Evolutionary conservation across 768 basidiomycete species (phyloP).

Genomic region (Pleurotus giganteus): DNA sequence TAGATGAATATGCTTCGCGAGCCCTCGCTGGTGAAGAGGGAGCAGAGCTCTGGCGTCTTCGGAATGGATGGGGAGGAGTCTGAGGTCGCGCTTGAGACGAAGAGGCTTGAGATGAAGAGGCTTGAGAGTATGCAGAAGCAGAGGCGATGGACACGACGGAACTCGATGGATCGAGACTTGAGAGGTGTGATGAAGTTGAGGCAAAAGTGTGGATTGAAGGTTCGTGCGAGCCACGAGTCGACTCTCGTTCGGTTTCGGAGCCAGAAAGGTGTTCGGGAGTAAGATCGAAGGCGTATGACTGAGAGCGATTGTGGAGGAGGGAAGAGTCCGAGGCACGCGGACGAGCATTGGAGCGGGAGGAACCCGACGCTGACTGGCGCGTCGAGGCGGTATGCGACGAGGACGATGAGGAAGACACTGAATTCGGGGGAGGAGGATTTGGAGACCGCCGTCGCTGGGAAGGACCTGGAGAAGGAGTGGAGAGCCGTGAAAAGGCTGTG

Average conservation of each 20-base stretch:
- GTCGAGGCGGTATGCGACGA: slow-evolving; percentile 31
- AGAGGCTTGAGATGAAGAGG: slow-evolving; percentile 7
- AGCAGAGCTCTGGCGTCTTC: slow-evolving; percentile 45
- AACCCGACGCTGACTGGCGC: slow-evolving; percentile 22
- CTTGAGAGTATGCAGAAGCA: not conserved
- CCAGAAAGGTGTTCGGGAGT: slow-evolving; percentile 52
- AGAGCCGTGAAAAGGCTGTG: slow-evolving; percentile 28
- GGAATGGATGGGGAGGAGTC: slow-evolving; percentile 19
- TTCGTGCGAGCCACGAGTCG: slow-evolving; percentile 29
- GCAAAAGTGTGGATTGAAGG: slow-evolving; percentile 19
- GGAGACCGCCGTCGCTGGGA: slow-evolving; percentile 6
- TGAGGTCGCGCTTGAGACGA: slow-evolving; percentile 5
- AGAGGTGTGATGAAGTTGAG: slow-evolving; percentile 19
- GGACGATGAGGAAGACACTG: slow-evolving; percentile 30
- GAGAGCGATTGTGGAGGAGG: slow-evolving; percentile 18
- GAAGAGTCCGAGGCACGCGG: slow-evolving; percentile 28
- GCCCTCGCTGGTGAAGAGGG: slow-evolving; percentile 32
- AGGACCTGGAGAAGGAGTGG: slow-evolving; percentile 19
- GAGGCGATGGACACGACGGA: slow-evolving; percentile 7
- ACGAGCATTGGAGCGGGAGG: slow-evolving; percentile 29
- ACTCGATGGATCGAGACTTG: slow-evolving; percentile 28
- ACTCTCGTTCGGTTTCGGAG: slow-evolving; percentile 82
- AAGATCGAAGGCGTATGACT: slow-evolving; percentile 21
- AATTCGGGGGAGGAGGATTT: not conserved
- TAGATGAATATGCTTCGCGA: slow-evolving; percentile 8